These are phyloP conservation scores for Naganishia liquefaciens DNA, from an alignment of 1,284 basidiomycete species.

Conservation along the genomic window DNA sequence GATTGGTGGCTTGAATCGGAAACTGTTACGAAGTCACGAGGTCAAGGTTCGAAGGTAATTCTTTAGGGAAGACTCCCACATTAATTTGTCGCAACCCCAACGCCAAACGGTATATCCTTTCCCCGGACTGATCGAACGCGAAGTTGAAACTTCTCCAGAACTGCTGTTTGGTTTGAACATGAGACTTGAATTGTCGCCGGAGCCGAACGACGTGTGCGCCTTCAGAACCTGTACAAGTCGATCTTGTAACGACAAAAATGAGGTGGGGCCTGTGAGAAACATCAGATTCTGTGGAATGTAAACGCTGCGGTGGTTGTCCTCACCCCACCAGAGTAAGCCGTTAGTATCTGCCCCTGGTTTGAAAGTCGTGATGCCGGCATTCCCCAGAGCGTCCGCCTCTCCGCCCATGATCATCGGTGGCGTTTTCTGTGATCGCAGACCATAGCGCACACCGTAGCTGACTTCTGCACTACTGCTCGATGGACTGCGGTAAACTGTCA, in stretches of 20 bases:
- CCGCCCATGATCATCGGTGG: conserved; percentile 14
- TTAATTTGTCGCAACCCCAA: conserved; percentile 23
- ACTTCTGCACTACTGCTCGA: neutral
- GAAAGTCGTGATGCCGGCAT: conserved; percentile 29
- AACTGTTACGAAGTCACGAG: neutral
- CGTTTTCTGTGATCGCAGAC: conserved; percentile 8
- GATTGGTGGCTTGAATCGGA: conserved; percentile 16
- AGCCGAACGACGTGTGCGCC: conserved; percentile 2
- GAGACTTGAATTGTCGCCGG: neutral
- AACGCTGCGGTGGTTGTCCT: neutral
- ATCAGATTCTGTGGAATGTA: neutral
- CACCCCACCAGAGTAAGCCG: conserved; percentile 28
- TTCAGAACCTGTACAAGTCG: conserved; percentile 20
- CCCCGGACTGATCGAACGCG: neutral
- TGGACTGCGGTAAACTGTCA: neutral
- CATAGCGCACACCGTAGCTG: neutral
- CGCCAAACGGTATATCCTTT: conserved; percentile 14
- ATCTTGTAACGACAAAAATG: conserved; percentile 20
- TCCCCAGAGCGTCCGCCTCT: conserved; percentile 24
- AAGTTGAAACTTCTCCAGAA: neutral
- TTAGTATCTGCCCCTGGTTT: neutral
- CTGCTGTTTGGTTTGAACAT: neutral
- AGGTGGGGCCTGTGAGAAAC: conserved; percentile 3
- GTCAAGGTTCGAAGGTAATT: neutral
- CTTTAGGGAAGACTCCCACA: neutral